Conservation (phyloP, 768 basidiomycete genomes). For the Sporobolomyces pararoseus region DNA sequence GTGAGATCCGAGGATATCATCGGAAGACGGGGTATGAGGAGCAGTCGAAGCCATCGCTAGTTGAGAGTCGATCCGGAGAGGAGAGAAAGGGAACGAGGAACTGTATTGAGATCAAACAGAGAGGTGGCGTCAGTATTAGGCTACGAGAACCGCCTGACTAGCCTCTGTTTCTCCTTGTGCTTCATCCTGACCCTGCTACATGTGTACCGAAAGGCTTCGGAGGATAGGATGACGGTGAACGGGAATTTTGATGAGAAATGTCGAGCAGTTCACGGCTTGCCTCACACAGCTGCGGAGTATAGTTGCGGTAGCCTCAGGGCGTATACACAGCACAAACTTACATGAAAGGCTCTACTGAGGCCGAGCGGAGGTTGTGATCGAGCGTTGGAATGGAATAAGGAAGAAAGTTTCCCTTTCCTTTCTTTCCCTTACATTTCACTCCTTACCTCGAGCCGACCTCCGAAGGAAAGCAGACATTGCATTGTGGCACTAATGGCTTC, state of each 20-base stretch:
- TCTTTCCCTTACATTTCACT: too few species aligned
- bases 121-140: conserved; percentile 12
- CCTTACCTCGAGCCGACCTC: too few species aligned
- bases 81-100: not conserved
- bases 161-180: too few species aligned
- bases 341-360: not conserved
- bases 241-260: conserved; percentile 4
- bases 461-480: too few species aligned
- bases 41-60: conserved; percentile 12
- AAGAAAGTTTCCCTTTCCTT: not conserved
- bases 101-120: not conserved
- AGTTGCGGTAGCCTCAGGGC: too few species aligned
- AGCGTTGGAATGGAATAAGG: not conserved
- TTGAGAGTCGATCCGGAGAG: not conserved
- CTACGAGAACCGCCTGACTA: too few species aligned
- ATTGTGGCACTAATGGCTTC: too few species aligned
- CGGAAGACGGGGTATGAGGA: not conserved
- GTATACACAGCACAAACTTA: too few species aligned
- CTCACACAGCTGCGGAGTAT: not conserved
- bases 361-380: not conserved
- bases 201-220: not conserved
- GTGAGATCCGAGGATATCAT: conserved; percentile 42
- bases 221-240: too few species aligned
- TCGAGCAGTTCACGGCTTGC: not conserved
- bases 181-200: too few species aligned